Evolutionary conservation across 1,284 basidiomycete species (phyloP), one percentile per base, ranked within the genome.

Genomic region (Microbotryum intermedium): DNA sequence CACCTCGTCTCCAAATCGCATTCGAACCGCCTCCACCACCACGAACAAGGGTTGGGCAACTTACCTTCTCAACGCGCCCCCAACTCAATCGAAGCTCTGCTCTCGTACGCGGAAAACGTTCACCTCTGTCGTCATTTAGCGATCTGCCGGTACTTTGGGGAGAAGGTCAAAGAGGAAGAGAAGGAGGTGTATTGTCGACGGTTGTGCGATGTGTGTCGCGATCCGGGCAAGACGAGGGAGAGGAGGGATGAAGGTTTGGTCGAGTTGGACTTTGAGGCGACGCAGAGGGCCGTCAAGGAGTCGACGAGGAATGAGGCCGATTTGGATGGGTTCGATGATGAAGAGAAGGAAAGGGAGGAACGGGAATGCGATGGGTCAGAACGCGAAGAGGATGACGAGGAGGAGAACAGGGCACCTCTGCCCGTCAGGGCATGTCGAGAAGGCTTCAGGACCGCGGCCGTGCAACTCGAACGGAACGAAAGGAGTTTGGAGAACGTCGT

Each of bases 191-290:
- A 88, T 66, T 93, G 90, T 69, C 74, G 85, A 59, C 77, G 78
- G 45, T 90, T 90, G 87, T 93, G 89, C 69, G 89, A 92, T 74
- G 79, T 88, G 4, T 90, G 87, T 76, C 86, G 84, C 72, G 82
- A 83, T 64, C 84, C 86, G 0, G 50, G 28, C 20, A 43, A 46
- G 44, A 43, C 39, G n/a, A 44, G 44, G 28, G 26, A 44, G 44
- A 28, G 51, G 20, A 25, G 57, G 10, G 50, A 58, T 21, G 43
- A 58, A 9, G 57, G 57, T 39, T 16, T 58, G 4, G 49, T 50
- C 18, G 47, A 42, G 46, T 48, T 61, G 42, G 45, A 47, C 20
- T 55, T 55, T 28, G 42, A 48, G 28, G 53, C 59, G 44, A 60
- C 59, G 11, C 59, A 60, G 25, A 23, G 30, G 16, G 53, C 49